Percentiles rank a stretch among this genome's conserved stretches.
phyloP scores from a whole-genome alignment of 179 eudicot species.

The Sideroxylon spinosum region DNA sequence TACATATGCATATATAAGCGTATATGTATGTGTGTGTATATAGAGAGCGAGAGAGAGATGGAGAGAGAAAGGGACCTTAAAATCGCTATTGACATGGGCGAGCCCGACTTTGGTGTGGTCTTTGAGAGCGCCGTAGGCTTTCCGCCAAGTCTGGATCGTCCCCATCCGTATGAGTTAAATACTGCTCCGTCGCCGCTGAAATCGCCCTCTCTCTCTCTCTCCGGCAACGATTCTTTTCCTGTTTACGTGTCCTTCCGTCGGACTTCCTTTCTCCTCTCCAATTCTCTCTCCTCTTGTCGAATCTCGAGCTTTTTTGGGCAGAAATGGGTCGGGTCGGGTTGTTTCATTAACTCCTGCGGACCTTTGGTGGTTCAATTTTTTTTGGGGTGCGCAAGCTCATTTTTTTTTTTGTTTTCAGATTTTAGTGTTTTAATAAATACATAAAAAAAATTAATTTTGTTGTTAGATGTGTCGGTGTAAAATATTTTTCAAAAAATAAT shows the following conservation, averaged over 20 bases:
- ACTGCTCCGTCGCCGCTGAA: conserved; percentile 13
- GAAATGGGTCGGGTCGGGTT: conserved; percentile 1
- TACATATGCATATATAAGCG: neutral
- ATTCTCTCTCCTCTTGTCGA: neutral
- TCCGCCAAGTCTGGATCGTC: conserved; percentile 71
- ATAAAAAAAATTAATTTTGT: too few species aligned
- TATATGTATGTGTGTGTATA: neutral
- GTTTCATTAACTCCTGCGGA: neutral
- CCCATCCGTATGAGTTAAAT: conserved; percentile 37
- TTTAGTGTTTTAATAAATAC: too few species aligned
- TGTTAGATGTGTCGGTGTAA: too few species aligned
- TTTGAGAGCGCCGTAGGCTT: conserved; percentile 86
- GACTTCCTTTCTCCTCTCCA: neutral
- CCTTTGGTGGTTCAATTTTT: too few species aligned
- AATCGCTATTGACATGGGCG: conserved; percentile 91
- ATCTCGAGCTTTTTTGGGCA: neutral
- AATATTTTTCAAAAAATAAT: too few species aligned
- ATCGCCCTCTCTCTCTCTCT: conserved; percentile 13
- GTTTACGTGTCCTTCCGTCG: neutral
- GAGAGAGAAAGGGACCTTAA: conserved; percentile 45
- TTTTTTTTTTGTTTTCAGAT: too few species aligned
- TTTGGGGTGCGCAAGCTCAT: too few species aligned
- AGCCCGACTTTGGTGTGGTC: conserved; percentile 95
- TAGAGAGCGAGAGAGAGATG: neutral
- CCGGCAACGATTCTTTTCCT: too few species aligned